Evolutionary conservation across 73 alveolate species (phyloP).

Genomic region (Paraurostyla sp.): DNA sequence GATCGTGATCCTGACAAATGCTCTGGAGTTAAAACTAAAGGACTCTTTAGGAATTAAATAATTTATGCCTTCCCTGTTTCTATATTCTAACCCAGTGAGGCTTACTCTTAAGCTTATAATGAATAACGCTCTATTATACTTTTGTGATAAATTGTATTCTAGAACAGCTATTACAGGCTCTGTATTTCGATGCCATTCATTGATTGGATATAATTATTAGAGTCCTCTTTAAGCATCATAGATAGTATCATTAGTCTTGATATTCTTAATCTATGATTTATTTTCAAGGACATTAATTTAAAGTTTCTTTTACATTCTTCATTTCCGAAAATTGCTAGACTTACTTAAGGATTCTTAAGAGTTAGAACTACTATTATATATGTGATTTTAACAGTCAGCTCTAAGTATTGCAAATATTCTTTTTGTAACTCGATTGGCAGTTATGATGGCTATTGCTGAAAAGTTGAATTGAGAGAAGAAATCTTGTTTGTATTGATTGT

Average conservation of each 20-base stretch:
- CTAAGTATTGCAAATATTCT: neutral
- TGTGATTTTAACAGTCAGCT: neutral
- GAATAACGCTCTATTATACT: neutral
- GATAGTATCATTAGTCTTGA: neutral
- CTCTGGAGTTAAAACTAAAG: no score
- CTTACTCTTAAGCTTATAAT: neutral
- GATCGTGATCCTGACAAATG: no score
- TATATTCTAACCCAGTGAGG: no score
- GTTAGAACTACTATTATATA: neutral
- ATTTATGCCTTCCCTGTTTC: no score
- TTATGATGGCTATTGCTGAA: neutral
- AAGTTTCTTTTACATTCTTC: neutral
- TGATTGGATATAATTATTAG: neutral
- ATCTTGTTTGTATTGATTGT: neutral
- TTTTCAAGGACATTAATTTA: neutral
- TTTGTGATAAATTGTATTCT: neutral
- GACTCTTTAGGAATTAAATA: no score
- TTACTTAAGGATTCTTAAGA: neutral
- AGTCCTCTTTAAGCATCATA: neutral
- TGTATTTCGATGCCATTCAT: neutral
- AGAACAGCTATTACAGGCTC: neutral
- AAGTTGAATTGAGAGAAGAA: neutral
- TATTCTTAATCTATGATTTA: neutral
- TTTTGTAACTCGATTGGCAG: neutral
- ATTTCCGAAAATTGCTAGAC: neutral